Percentiles rank a stretch among this genome's conserved stretches.
Evolutionary conservation across 192 early-diverging fungal genomes (phyloP).

Genomic region (Coemansia biformis): DNA sequence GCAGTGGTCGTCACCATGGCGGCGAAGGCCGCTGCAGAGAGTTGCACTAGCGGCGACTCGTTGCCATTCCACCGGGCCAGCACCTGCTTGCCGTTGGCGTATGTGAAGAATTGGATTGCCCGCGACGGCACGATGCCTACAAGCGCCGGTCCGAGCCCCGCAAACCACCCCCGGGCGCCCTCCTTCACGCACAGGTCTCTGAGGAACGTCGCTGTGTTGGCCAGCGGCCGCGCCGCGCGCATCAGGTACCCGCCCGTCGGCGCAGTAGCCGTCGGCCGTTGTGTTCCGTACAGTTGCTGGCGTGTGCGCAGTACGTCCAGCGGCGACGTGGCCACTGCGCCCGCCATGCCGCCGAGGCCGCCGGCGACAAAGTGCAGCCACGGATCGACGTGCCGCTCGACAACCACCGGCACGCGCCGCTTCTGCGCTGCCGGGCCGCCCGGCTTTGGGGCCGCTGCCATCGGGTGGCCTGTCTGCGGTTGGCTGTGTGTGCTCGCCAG

Average conservation of each 20-base stretch:
- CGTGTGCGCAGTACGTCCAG: constrained; percentile 94
- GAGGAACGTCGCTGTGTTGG: constrained; percentile 20
- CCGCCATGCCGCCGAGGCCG: constrained; percentile 68
- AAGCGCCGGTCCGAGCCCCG: constrained; percentile 90
- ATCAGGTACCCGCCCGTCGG: neutral
- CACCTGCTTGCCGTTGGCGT: constrained; percentile 80
- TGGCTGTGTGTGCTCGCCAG: no score
- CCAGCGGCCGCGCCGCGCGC: constrained; percentile 22
- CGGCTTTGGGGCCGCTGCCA: no score
- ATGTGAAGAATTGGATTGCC: constrained; percentile 90
- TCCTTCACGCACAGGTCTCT: constrained; percentile 65
- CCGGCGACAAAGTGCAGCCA: constrained; percentile 50
- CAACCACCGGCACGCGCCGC: constrained; percentile 31
- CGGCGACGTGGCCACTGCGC: constrained; percentile 83
- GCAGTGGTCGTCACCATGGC: constrained; percentile 68
- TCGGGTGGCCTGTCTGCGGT: no score
- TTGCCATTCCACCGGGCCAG: constrained; percentile 72
- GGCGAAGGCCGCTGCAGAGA: constrained; percentile 70
- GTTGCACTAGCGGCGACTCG: constrained; percentile 76
- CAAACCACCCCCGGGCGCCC: constrained; percentile 81
- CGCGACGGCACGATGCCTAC: constrained; percentile 93
- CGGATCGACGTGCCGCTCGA: constrained; percentile 35
- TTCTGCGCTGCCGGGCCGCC: no score
- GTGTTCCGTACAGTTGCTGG: constrained; percentile 62
- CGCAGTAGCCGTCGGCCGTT: neutral